Percentiles rank a stretch among this genome's conserved stretches.
phyloP scores from a whole-genome alignment of 2,329 filamentous ascomycete species.

The Aureobasidium musti region DNA sequence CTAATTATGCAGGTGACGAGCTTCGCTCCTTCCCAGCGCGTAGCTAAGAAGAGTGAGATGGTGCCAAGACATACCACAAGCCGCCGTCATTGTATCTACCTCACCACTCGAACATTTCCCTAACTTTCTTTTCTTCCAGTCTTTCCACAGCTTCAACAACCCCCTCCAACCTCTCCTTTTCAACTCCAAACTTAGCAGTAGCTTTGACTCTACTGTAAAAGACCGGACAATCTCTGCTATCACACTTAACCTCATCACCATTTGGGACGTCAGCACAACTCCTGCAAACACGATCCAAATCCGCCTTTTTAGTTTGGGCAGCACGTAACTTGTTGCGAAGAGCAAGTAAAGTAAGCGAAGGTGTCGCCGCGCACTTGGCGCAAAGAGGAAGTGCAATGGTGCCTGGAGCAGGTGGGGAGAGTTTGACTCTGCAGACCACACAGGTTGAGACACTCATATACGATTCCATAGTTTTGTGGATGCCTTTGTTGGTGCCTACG shows the following conservation, averaged over 20 bases:
- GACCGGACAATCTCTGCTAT: slow-evolving; percentile 88
- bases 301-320: slow-evolving; percentile 64
- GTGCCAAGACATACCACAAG: too few relatives aligned
- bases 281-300: slow-evolving; percentile 72
- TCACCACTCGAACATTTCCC: slow-evolving; percentile 27
- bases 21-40: too few relatives aligned
- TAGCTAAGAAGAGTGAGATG: too few relatives aligned
- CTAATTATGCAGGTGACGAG: too few relatives aligned
- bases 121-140: slow-evolving; percentile 34
- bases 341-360: slow-evolving; percentile 62
- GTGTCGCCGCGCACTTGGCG: slow-evolving; percentile 55
- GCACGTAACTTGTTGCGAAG: slow-evolving; percentile 64
- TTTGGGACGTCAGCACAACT: slow-evolving; percentile 74
- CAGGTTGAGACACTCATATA: slow-evolving; percentile 85
- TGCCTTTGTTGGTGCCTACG: slow-evolving; percentile 32
- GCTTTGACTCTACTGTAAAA: slow-evolving; percentile 79
- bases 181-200: slow-evolving; percentile 48
- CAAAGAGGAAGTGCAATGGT: slow-evolving; percentile 56
- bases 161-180: slow-evolving; percentile 44
- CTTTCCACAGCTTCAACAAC: slow-evolving; percentile 48
- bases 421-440: slow-evolving; percentile 69
- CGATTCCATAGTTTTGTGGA: slow-evolving; percentile 75
- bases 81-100: too few relatives aligned
- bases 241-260: slow-evolving; percentile 77
- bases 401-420: slow-evolving; percentile 44